Base-by-base conservation (phyloP, 225 moss, liverwort and hornwort genomes). In the Polytrichum commune region DNA sequence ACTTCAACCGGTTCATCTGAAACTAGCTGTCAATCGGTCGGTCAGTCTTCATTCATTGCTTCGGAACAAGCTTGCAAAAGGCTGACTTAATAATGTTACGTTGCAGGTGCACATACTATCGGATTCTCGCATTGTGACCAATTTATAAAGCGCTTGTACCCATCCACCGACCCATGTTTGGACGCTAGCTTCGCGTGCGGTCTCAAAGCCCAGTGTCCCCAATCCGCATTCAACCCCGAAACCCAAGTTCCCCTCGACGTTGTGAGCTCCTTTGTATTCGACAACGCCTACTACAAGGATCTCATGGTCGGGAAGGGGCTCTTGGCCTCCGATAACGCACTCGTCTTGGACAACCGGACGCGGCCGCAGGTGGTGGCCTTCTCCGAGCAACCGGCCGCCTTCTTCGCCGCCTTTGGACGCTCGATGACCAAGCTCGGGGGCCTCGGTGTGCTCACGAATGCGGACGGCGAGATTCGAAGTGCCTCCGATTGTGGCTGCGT, bases 261-360 rank as follows among this genome's bases (percentile, higher is more conserved):
- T 22, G 68, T 27, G 30, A 88, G 86, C 2, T 88, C 86, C 10
- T 61, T 70, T 22, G 71, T 61, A 4, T 94, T 94, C 63, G 93
- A 92, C 77, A 82, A 82, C 20, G 74, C 64, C 27, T 92, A 83
- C 46, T 90, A 82, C 73, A 70, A 66, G 19, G 84, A 83, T 28
- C 77, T 92, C 10, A 7, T 60, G 22, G 54, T 9, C 0, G 85
- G 88, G 19, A 69, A 65, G 61, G 81, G 86, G 29, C 64, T 94
- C 26, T 75, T 94, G 72, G 76, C 74, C 18, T 78, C 90, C 6
- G 90, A 94, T 55, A 79, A 80, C 33, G 33, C 16, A 1, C 22
- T 84, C 8, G 69, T 70, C 19, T 19, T 60, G 9, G 7, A 80
- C 29, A 18, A 29, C 1, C 29, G 53, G 57, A 84, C 75, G 3